Percentiles rank a stretch among this genome's conserved stretches.
Evolutionary conservation across 768 basidiomycete genomes (phyloP).

Genomic region (Naematelia encephala): DNA sequence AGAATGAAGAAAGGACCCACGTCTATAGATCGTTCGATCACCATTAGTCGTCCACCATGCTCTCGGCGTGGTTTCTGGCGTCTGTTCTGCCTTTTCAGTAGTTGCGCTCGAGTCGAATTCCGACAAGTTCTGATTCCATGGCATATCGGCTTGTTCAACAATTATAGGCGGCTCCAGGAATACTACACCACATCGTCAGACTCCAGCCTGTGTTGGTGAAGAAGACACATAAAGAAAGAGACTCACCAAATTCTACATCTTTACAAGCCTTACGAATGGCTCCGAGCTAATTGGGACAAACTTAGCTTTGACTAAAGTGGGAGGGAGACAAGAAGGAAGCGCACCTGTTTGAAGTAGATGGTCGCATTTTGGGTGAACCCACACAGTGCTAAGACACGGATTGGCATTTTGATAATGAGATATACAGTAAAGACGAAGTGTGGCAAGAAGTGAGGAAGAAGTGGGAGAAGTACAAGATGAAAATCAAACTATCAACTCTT

Average conservation of each 20-base stretch:
- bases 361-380: slow-evolving; percentile 49
- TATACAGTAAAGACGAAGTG: no score
- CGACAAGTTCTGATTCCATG: slow-evolving; percentile 37
- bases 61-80: slow-evolving; percentile 47
- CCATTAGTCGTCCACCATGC: slow-evolving; percentile 45
- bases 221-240: neutral
- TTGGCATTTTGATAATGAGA: neutral
- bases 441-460: neutral
- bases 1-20: slow-evolving; percentile 18
- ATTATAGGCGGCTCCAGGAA: slow-evolving; percentile 48
- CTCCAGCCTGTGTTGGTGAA: neutral
- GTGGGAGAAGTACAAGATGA: no score
- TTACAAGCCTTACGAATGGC: slow-evolving; percentile 48
- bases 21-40: slow-evolving; percentile 36
- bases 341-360: slow-evolving; percentile 45
- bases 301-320: neutral
- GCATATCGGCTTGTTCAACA: slow-evolving; percentile 47
- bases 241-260: slow-evolving; percentile 45
- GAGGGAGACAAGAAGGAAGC: neutral
- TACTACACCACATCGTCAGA: slow-evolving; percentile 18
- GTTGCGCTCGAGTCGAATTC: slow-evolving; percentile 44
- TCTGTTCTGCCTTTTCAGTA: slow-evolving; percentile 39
- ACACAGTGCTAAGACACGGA: slow-evolving; percentile 42
- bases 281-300: slow-evolving; percentile 28
- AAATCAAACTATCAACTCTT: no score